Percentiles rank a stretch among this genome's conserved stretches.
Conservation (phyloP, 2,329 filamentous ascomycete species). For the Davidsoniella australis region DNA sequence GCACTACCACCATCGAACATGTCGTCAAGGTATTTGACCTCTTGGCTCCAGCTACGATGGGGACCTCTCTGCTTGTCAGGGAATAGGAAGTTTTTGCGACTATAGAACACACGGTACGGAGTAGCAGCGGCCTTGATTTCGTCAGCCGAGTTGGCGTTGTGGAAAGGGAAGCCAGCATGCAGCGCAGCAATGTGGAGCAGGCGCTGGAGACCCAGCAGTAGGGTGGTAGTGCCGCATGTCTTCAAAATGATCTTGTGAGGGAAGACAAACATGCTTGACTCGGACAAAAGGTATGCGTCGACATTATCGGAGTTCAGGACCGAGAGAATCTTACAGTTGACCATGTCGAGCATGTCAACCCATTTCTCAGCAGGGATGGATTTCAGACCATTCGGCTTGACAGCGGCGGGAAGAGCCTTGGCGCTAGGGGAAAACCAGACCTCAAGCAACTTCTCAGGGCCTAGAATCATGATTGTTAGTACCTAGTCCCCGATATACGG, state of each 20-base stretch:
- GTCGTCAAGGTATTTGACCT: conserved; percentile 81
- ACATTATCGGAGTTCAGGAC: conserved; percentile 85
- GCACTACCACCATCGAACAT: conserved; percentile 86
- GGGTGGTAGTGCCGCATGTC: conserved; percentile 92
- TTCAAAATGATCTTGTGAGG: conserved; percentile 99
- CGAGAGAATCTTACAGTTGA: conserved; percentile 96
- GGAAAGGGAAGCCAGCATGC: conserved; percentile 75
- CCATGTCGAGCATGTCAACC: conserved; percentile 94
- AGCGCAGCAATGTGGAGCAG: conserved; percentile 82
- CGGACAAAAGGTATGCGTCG: conserved; percentile 90
- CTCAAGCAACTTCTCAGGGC: conserved; percentile 93
- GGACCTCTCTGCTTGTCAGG: conserved; percentile 87
- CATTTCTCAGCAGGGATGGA: conserved; percentile 67
- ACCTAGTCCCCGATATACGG: not conserved
- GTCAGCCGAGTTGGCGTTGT: conserved; percentile 46
- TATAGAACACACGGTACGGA: conserved; percentile 95
- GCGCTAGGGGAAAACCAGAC: conserved; percentile 90
- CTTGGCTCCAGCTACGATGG: conserved; percentile 93
- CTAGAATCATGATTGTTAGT: conserved; percentile 22
- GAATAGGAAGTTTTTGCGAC: conserved; percentile 94
- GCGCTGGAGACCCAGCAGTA: conserved; percentile 74
- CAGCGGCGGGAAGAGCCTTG: conserved; percentile 50
- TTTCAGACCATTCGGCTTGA: conserved; percentile 66
- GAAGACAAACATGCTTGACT: conserved; percentile 99
- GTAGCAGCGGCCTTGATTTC: conserved; percentile 62